Evolutionary conservation across 495 filamentous ascomycete species (phyloP).

Genomic region (Astrothelium macrocarpum): DNA sequence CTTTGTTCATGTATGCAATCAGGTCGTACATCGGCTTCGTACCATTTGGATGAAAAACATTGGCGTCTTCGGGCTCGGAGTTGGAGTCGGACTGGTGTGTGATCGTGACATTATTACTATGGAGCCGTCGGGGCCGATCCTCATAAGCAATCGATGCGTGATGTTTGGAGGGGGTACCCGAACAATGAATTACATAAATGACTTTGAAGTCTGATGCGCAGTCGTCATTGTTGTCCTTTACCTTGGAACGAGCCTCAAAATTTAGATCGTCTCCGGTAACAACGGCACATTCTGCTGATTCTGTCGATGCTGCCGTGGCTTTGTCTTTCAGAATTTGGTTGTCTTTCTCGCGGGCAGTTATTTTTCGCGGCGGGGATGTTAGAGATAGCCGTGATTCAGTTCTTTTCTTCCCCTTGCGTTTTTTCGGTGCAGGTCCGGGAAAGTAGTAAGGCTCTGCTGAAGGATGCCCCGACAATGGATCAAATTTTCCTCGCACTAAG

Average conservation of each 20-base stretch:
- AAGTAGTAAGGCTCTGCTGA: too few relatives aligned
- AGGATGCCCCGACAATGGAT: not conserved
- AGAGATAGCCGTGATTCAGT: not conserved
- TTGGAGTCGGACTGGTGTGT: too few relatives aligned
- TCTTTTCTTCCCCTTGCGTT: not conserved
- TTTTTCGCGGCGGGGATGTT: too few relatives aligned
- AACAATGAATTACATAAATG: not conserved
- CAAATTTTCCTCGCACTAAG: not conserved
- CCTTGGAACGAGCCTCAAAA: too few relatives aligned
- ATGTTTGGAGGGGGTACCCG: not conserved
- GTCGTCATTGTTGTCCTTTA: not conserved
- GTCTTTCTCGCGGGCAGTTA: too few relatives aligned
- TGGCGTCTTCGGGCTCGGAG: not conserved
- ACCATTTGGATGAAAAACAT: not conserved
- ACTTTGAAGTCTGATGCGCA: not conserved
- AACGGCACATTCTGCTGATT: too few relatives aligned
- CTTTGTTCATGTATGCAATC: not conserved
- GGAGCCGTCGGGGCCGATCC: not conserved
- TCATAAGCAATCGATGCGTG: not conserved
- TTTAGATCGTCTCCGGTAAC: too few relatives aligned
- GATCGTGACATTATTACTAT: too few relatives aligned
- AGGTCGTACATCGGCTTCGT: not conserved
- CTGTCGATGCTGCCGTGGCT: too few relatives aligned
- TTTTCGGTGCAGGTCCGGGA: not conserved
- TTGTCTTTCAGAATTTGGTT: not conserved